Evolutionary conservation across 441 rosid genomes (phyloP).

Genomic region (Biscutella laevigata): DNA sequence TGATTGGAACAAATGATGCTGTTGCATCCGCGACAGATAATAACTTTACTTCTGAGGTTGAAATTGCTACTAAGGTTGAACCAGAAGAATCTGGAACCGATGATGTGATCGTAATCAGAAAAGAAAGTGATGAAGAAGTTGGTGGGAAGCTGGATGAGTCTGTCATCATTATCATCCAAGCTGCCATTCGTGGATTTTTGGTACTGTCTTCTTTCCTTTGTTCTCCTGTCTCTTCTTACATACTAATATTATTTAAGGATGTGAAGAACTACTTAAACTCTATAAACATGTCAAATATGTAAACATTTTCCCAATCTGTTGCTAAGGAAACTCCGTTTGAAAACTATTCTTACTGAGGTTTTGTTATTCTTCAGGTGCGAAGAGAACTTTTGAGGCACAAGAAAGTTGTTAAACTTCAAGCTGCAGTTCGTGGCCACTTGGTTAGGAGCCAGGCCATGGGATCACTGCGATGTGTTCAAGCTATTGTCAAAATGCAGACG

Average conservation of each 20-base stretch:
- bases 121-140: slow-evolving; percentile 26
- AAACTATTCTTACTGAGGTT: slow-evolving; percentile 11
- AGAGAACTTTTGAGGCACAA: slow-evolving; percentile 56
- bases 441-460: slow-evolving; percentile 84
- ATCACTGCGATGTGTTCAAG: slow-evolving; percentile 73
- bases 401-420: slow-evolving; percentile 78
- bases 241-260: background rate
- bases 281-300: background rate
- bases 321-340: background rate
- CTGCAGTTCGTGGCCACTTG: slow-evolving; percentile 83
- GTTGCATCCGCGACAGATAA: slow-evolving; percentile 12
- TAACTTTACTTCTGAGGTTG: slow-evolving; percentile 1
- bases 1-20: background rate
- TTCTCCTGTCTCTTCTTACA: background rate
- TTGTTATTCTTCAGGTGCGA: slow-evolving; percentile 63
- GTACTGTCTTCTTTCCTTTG: slow-evolving; percentile 29
- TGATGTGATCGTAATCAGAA: slow-evolving; percentile 19
- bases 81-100: slow-evolving; percentile 30
- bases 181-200: slow-evolving; percentile 55
- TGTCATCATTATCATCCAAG: slow-evolving; percentile 45
- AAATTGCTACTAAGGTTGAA: slow-evolving; percentile 12
- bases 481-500: slow-evolving; percentile 80
- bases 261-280: background rate
- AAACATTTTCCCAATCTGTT: too few species aligned
- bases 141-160: slow-evolving; percentile 40